Base-by-base conservation (phyloP, 306 rosid genomes). In the Herpetospermum pedunculosum region DNA sequence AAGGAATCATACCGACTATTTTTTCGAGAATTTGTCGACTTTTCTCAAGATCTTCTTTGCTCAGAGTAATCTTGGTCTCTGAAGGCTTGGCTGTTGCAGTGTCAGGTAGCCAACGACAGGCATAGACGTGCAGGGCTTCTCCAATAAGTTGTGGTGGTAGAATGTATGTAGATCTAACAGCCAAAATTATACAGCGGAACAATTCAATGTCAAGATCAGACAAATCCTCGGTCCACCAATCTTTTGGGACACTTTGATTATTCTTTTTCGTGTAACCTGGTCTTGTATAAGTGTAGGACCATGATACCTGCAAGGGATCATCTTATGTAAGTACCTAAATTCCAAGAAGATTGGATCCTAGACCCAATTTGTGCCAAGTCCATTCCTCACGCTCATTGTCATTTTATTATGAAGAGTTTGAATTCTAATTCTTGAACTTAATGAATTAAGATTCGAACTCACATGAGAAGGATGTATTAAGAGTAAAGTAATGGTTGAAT, bases 141-240 rank as follows among this genome's bases (percentile, higher is more conserved):
- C 99, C 99, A 75, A 88, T 91, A 72, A 95, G 96, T 80, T 84
- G 97, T 19, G 96, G 92, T 19, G 92, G 90, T 40, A 91, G 83
- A 79, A 89, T 82, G 76, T 83, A 74, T 0, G 94, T 85, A 58
- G 99, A 83, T 78, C 96, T 81, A 70, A 95, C 81, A 18, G 92
- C 90, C 79, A 87, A 83, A 69, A 91, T 77, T 73, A 95, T 82
- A 72, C 92, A 91, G 26, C 96, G 84, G 67, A 95, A 91, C 71
- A 91, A 83, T 84, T 95, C 99, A 48, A 91, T 84, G 79, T 90
- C 87, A 29, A 95, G 96, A 79, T 89, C 94, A 13, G 97, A 82
- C 11, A 95, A 73, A 75, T 95, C 99, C 83, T 95, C 97, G 0
- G 97, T 95, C 99, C 99, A 95, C 99, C 99, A 95, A 88, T 95